Base-by-base conservation (phyloP, 495 filamentous ascomycete genomes). In the Penicillium pancosmium region DNA sequence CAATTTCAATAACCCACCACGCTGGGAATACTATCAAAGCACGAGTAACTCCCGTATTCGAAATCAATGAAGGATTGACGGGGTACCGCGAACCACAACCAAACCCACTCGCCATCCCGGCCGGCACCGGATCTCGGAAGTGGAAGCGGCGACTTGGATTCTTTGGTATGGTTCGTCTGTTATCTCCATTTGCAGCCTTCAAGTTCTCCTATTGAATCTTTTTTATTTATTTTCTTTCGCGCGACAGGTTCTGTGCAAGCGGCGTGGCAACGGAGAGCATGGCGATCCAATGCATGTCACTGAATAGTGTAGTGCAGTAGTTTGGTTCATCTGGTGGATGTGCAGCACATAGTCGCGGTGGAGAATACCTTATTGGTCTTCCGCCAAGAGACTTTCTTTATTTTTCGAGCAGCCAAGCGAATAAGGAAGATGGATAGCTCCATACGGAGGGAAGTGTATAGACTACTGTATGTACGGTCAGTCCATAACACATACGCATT, bases 61-160 rank as follows among this genome's bases (percentile, higher is more conserved):
- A 38, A 44, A 44, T 44, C 41, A n/a, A 44, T 13, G 5, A 44
- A 44, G 8, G 8, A 8, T 59, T 31, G 21, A 21, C 41, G 27
- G 40, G 34, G 3, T 31, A 31, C 27, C 27, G 11, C 16, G 12
- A 44, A 19, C 16, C 15, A 44, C 15, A 18, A 7, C 15, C 8
- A 16, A 16, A 43, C n/a, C 15, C 2, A 16, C 16, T 44, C n/a
- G 16, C 16, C 16, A 44, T 52, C 25, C 55, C 52, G 56, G 53
- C 53, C 52, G 43, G 49, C 8, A 36, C 33, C 25, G 50, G 40
- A 57, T 62, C 44, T 54, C 43, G 60, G 60, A 44, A 49, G 41
- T 35, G 23, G 35, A 44, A 49, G 41, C 43, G 23, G 35, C 43
- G 18, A 52, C 16, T 16, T n/a, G 16, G 16, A 10, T n/a, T 9